Percentiles rank a stretch among this genome's conserved stretches.
phyloP scores from a whole-genome alignment of 768 basidiomycete species.

The Mycena alexandri region DNA sequence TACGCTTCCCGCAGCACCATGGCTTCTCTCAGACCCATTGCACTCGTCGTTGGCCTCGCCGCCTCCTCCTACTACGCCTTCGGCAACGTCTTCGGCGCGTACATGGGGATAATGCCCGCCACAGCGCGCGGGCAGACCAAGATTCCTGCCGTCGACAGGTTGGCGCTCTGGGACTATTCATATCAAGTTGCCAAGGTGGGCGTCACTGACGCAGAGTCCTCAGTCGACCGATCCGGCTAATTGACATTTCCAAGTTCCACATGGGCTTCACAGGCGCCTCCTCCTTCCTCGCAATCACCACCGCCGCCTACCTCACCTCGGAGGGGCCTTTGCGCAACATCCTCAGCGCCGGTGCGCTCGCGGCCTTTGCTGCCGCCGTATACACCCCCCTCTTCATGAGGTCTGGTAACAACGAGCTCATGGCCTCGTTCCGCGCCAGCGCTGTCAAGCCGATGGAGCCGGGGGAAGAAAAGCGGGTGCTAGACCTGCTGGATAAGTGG shows the following conservation, averaged over 20 bases:
- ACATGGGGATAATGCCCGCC: slow-evolving; percentile 15
- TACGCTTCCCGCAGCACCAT: background rate
- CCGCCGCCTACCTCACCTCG: background rate
- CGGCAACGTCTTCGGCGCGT: slow-evolving; percentile 11
- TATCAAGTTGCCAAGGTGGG: slow-evolving; percentile 15
- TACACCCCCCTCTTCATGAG: slow-evolving; percentile 11
- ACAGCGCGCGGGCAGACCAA: slow-evolving; percentile 9
- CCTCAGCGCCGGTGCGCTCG: slow-evolving; percentile 9
- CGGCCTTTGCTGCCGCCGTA: background rate
- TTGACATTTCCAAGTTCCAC: background rate
- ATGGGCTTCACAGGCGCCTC: background rate
- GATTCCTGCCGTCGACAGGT: slow-evolving; percentile 6
- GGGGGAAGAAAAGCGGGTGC: background rate
- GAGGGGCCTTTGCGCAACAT: background rate
- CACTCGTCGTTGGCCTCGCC: slow-evolving; percentile 4
- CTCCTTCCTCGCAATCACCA: background rate
- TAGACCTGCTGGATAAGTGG: slow-evolving; percentile 20
- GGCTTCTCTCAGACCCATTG: slow-evolving; percentile 20
- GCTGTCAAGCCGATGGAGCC: slow-evolving; percentile 11
- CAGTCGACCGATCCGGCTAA: too few relatives aligned
- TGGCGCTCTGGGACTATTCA: slow-evolving; percentile 8
- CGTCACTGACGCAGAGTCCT: background rate
- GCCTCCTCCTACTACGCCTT: slow-evolving; percentile 20
- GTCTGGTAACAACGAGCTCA: slow-evolving; percentile 14
- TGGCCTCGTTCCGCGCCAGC: background rate